Evolutionary conservation across 495 filamentous ascomycete species (phyloP).

Genomic region (Daldinia caldariorum): DNA sequence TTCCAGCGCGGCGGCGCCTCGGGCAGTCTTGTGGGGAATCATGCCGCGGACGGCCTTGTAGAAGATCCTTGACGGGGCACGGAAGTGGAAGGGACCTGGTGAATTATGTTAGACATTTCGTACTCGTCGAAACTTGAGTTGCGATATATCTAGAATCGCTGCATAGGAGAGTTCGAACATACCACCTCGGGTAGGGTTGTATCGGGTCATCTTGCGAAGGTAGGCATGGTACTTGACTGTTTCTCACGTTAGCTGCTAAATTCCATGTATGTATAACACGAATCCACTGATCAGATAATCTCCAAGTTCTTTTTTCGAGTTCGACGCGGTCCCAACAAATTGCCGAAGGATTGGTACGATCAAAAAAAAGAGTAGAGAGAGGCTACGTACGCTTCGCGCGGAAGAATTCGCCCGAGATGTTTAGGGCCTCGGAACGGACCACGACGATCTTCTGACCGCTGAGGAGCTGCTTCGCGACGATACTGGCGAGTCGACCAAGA

Average conservation of each 20-base stretch:
- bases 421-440: constrained; percentile 97
- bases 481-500: constrained; percentile 97
- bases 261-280: not conserved
- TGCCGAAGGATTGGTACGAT: constrained; percentile 6
- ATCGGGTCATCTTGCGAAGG: constrained; percentile 99
- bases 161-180: constrained; percentile 53
- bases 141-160: constrained; percentile 27
- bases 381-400: constrained; percentile 94
- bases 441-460: constrained; percentile 99
- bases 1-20: constrained; percentile 94
- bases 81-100: constrained; percentile 98
- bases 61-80: constrained; percentile 97
- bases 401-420: constrained; percentile 99
- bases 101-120: constrained; percentile 52
- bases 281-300: constrained; percentile 4
- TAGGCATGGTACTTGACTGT: constrained; percentile 99
- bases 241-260: constrained; percentile 49
- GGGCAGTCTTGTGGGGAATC: constrained; percentile 99
- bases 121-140: not conserved
- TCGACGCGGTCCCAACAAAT: constrained; percentile 20
- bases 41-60: constrained; percentile 99
- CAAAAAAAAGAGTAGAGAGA: constrained; percentile 7
- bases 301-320: constrained; percentile 22
- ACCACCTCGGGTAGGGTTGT: constrained; percentile 98
- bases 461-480: constrained; percentile 98